phyloP scores from a whole-genome alignment of 2,329 filamentous ascomycete genomes.

The Hypoxylon sp. region DNA sequence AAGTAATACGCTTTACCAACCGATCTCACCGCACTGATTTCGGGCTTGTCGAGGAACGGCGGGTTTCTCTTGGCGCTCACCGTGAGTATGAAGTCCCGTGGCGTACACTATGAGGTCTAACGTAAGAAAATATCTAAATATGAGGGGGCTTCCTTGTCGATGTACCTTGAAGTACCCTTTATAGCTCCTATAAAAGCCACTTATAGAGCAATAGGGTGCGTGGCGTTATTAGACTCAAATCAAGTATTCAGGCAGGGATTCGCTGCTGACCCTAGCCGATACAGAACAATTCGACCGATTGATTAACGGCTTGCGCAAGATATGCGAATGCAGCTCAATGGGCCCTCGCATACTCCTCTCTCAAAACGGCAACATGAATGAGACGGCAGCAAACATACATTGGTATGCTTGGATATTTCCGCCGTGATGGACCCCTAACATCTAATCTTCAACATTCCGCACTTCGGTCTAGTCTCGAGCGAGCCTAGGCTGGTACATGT shows the following conservation, averaged over 20 bases:
- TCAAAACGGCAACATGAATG: constrained; percentile 10
- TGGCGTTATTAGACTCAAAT: constrained; percentile 25
- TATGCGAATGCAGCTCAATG: constrained; percentile 42
- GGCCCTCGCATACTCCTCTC: constrained; percentile 29
- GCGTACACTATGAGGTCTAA: constrained; percentile 8
- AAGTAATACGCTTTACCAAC: constrained; percentile 9
- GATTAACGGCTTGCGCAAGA: constrained; percentile 37
- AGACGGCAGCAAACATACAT: constrained; percentile 31
- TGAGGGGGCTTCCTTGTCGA: constrained; percentile 8
- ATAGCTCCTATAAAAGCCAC: constrained; percentile 10
- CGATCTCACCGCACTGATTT: constrained; percentile 2
- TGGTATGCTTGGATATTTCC: constrained; percentile 12
- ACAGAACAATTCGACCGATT: constrained; percentile 39
- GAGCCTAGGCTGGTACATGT: not conserved
- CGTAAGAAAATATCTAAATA: constrained; percentile 4
- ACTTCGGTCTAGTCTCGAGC: constrained; percentile 24
- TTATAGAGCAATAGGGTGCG: constrained; percentile 27
- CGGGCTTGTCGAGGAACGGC: constrained; percentile 10
- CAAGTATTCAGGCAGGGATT: constrained; percentile 24
- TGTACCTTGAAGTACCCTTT: constrained; percentile 27
- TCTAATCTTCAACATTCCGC: constrained; percentile 21
- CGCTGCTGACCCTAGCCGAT: constrained; percentile 27
- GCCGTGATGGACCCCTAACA: constrained; percentile 34
- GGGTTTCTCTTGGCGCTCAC: constrained; percentile 20
- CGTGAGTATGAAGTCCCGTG: constrained; percentile 11